Base-by-base conservation (phyloP, 2,329 filamentous ascomycete genomes). In the Diaporthe ilicicola region DNA sequence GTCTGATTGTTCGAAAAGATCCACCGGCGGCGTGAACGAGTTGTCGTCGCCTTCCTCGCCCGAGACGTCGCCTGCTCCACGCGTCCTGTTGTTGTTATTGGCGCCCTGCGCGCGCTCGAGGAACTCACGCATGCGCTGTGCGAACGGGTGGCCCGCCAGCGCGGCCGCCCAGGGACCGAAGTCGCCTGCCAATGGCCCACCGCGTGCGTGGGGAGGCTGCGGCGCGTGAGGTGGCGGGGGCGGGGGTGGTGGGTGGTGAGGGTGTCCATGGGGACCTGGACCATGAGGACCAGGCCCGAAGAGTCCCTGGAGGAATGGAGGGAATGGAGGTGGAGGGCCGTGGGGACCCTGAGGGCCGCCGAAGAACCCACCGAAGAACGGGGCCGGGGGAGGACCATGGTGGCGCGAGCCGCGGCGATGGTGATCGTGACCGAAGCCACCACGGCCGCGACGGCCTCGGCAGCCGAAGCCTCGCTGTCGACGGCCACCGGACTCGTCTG, bases 1-100 rank as follows among this genome's bases (percentile, higher is more conserved):
- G 6, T 56, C 69, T 32, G 50, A 29, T 12, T 91, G 92, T 78
- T 92, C 88, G 84, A 95, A 96, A 74, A 95, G 83, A 78, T 97
- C 94, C 69, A 91, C 84, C n/a, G 91, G 89, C 0, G 92, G 92
- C 6, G 81, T 80, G 79, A 93, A 92, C 70, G 84, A 79, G 67
- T 83, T 81, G 48, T 77, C 77, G 24, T 76, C 75, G 44, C 75
- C 73, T 34, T 69, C 72, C 48, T 79, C 78, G 46, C 74, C 71
- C 54, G 67, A 39, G 46, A 73, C 73, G 65, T 68, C 71, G 42
- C 67, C 67, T 55, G 50, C 64, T 9, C 53, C 48, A 27, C 19
- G 73, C 68, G 50, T 75, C 72, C 50, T 76, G 51, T 67, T 50
- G 66, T 53, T 70, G 72, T 65, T 32, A 73, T 17, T 56, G 71